These are phyloP conservation scores for Trichothecium roseum DNA, from an alignment of 2,329 filamentous ascomycete species.

Conservation along the genomic window DNA sequence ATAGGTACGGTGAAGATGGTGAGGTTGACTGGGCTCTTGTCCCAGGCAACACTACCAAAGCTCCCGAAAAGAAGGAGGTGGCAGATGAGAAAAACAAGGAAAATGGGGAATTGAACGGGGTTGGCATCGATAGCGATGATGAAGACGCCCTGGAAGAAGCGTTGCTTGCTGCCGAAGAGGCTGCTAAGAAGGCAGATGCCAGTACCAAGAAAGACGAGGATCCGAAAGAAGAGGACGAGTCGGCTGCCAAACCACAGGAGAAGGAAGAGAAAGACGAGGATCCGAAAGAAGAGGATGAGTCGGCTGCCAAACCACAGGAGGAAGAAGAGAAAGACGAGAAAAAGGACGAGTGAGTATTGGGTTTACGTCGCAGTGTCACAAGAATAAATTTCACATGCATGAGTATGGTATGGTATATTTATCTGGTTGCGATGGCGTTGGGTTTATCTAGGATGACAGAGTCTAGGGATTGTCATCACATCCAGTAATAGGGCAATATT, in stretches of 20 bases:
- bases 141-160: conserved; percentile 26
- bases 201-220: not conserved
- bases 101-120: conserved; percentile 10
- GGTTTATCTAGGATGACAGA: too few species aligned
- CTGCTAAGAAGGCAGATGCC: conserved; percentile 1
- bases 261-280: not conserved
- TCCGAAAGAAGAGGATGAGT: too few species aligned
- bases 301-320: too few species aligned
- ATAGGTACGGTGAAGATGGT: conserved; percentile 67
- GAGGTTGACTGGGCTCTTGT: conserved; percentile 75
- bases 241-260: not conserved
- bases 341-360: too few species aligned
- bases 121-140: conserved; percentile 23
- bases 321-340: too few species aligned
- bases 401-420: too few species aligned
- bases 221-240: not conserved
- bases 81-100: conserved; percentile 3
- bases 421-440: too few species aligned
- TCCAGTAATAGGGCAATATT: not conserved
- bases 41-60: conserved; percentile 23
- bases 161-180: conserved; percentile 19
- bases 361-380: too few species aligned
- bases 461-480: too few species aligned
- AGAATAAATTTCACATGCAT: too few species aligned
- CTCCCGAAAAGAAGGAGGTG: conserved; percentile 6